Base-by-base conservation (phyloP, 805 yeast species). In the Metschnikowia hibisci region DNA sequence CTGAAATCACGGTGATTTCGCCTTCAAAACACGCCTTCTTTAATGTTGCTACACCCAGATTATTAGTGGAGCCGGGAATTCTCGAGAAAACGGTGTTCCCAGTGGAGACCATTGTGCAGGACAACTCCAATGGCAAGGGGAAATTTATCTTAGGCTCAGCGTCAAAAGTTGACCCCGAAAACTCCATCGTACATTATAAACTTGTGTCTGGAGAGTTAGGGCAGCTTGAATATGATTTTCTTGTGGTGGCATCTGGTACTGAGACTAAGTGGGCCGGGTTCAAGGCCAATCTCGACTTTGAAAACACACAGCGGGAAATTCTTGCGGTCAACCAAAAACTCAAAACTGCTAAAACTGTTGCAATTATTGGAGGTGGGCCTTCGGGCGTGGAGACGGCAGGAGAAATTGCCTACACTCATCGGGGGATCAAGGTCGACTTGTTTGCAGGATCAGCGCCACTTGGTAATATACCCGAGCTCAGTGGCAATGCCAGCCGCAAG, bases 331-430 rank as follows among this genome's bases (percentile, higher is more conserved):
- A 47, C 26, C 20, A 39, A 9, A 31, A 48, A 23, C 43, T 64
- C 16, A 47, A 51, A 33, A 10, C 42, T 3, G 62, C 71, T 7
- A 49, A 54, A 22, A 41, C 52, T 8, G 59, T 69, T 14, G 73
- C 71, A 1, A 49, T 69, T 4, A 34, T 69, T n/a, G 75, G 72
- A 4, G 72, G 65, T 14, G 71, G 71, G n/a, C 45, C 61, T 15
- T 62, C 71, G 12, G 71, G 71, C 4, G 69, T 67, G 9, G 74
- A 69, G 45, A 34, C 55, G 10, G 63, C 70, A 6, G 71, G 68
- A 9, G 75, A 69, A 42, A 51, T 69, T 26, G 71, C 61, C 3
- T 44, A 27, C 14, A 40, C 32, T 11, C 57, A 41, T 34, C 39
- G 40, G 5, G 36, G 42, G 12, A 52, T 56, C 26, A 33, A 54